Evolutionary conservation across 768 basidiomycete genomes (phyloP).

Genomic region (Naganishia vishniacii): DNA sequence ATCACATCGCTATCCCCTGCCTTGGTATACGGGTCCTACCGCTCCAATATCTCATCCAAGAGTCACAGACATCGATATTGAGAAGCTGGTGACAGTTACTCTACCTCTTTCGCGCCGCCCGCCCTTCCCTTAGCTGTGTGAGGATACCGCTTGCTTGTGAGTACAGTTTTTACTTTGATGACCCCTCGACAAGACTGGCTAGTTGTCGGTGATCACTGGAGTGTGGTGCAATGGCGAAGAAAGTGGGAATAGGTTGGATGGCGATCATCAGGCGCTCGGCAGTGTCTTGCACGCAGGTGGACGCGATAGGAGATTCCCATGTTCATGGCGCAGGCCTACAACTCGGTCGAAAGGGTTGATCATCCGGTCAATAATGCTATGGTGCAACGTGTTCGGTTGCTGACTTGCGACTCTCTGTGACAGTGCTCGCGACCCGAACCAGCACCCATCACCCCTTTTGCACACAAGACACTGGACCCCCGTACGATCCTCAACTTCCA

Average conservation of each 20-base stretch:
- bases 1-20: too few relatives aligned
- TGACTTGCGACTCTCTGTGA: slow-evolving; percentile 3
- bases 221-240: too few relatives aligned
- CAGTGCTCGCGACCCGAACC: slow-evolving; percentile 50
- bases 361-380: too few relatives aligned
- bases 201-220: neutral
- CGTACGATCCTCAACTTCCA: slow-evolving; percentile 5
- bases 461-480: slow-evolving; percentile 12
- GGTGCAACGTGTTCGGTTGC: too few relatives aligned
- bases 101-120: slow-evolving; percentile 8
- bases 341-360: too few relatives aligned
- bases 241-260: too few relatives aligned
- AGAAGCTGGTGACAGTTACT: slow-evolving; percentile 20
- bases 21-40: too few relatives aligned
- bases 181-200: too few relatives aligned
- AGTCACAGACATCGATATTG: slow-evolving; percentile 1
- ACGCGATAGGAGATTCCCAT: too few relatives aligned
- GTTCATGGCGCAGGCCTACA: too few relatives aligned
- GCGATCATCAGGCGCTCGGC: too few relatives aligned
- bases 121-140: slow-evolving; percentile 24
- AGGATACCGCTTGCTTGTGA: slow-evolving; percentile 29
- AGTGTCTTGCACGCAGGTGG: too few relatives aligned
- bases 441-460: slow-evolving; percentile 33
- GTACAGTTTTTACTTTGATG: slow-evolving; percentile 1
- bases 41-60: neutral